These are phyloP conservation scores for Anastatica hierochuntica DNA, from an alignment of 345 rosid genomes.

Conservation along the genomic window DNA sequence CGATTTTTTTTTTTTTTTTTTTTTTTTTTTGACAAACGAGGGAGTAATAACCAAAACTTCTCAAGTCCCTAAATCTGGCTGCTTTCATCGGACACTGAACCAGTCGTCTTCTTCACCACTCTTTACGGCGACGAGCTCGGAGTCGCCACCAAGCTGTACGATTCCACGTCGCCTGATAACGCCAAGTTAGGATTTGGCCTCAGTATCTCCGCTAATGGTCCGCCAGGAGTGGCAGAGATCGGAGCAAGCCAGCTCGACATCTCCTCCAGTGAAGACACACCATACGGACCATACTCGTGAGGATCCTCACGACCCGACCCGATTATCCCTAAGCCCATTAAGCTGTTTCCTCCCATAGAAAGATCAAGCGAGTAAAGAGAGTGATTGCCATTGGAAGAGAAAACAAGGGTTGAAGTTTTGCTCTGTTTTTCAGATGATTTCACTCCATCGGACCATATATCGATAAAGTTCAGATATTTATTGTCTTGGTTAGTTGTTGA, in stretches of 20 bases:
- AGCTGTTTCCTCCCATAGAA: constrained; percentile 39
- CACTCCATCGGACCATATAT: constrained; percentile 46
- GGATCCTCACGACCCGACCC: constrained; percentile 22
- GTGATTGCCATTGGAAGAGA: constrained; percentile 32
- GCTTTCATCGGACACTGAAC: constrained; percentile 60
- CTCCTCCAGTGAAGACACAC: constrained; percentile 14
- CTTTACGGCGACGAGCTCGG: constrained; percentile 51
- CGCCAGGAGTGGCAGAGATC: constrained; percentile 42
- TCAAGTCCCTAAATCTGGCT: constrained; percentile 30
- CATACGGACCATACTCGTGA: constrained; percentile 17
- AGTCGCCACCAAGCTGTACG: constrained; percentile 12
- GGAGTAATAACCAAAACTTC: constrained; percentile 9
- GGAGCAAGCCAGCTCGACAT: constrained; percentile 36
- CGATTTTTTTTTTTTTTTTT: too few species aligned
- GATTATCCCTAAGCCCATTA: constrained; percentile 25
- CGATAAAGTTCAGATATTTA: constrained; percentile 39
- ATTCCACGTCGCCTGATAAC: constrained; percentile 16
- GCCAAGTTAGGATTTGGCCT: constrained; percentile 26
- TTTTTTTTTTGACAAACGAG: too few species aligned
- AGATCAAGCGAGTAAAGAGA: constrained; percentile 22
- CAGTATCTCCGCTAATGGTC: constrained; percentile 69
- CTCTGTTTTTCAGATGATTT: constrained; percentile 23
- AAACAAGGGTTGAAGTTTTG: constrained; percentile 21
- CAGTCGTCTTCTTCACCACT: constrained; percentile 36
- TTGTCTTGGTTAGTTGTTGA: constrained; percentile 13